Conservation (phyloP, 352 stramenopile genomes). For the Phytophthora pinifolia region DNA sequence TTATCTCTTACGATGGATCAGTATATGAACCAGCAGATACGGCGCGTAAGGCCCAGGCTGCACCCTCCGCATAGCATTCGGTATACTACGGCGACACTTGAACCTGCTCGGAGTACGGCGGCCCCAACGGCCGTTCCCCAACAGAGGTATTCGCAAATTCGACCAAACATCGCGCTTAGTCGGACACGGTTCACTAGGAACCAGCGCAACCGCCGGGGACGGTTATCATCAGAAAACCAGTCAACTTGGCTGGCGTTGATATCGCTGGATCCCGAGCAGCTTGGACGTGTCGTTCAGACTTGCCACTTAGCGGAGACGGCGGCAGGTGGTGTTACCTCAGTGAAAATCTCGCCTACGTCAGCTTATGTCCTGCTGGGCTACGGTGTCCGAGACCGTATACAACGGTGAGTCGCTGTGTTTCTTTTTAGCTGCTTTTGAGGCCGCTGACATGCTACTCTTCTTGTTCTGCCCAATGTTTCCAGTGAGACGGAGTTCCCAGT, state of each 20-base stretch:
- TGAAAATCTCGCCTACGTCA: conserved; percentile 89
- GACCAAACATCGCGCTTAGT: conserved; percentile 83
- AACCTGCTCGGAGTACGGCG: conserved; percentile 26
- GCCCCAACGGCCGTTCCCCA: conserved; percentile 34
- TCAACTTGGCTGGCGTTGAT: conserved; percentile 87
- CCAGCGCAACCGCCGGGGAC: conserved; percentile 69
- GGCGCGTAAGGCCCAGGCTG: conserved; percentile 69
- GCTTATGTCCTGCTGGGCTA: conserved; percentile 87
- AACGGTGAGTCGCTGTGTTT: conserved; percentile 44
- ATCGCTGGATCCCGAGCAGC: conserved; percentile 74
- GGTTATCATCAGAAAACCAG: conserved; percentile 78
- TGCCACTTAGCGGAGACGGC: conserved; percentile 78
- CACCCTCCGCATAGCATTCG: conserved; percentile 43
- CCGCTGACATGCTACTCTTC: background rate
- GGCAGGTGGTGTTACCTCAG: conserved; percentile 85
- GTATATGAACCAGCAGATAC: conserved; percentile 84
- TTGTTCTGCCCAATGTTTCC: conserved; percentile 4
- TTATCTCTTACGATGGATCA: conserved; percentile 73
- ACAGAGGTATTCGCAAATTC: conserved; percentile 81
- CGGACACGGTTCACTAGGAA: conserved; percentile 75
- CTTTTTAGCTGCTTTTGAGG: background rate
- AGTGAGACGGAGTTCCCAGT: conserved; percentile 83
- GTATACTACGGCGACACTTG: conserved; percentile 31
- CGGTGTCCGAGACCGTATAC: conserved; percentile 80
- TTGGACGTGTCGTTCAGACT: conserved; percentile 81